Conservation (phyloP, 2,329 filamentous ascomycete species). For the Juglanconis juglandina region DNA sequence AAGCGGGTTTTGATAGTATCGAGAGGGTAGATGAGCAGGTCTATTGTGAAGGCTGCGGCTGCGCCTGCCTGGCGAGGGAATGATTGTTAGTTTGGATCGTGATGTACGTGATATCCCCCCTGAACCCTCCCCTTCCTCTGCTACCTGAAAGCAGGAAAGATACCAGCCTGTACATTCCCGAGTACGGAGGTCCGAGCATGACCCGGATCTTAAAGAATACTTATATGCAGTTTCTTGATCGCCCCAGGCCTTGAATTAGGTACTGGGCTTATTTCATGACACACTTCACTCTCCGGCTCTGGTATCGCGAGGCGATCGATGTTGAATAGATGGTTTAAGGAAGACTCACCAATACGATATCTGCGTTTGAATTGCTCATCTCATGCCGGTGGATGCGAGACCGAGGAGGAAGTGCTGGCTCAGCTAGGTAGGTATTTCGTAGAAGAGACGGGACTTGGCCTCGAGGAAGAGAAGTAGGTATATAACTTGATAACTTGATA, state of each 20-base stretch:
- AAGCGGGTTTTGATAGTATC: constrained; percentile 87
- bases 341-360: constrained; percentile 15
- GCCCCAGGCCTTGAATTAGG: no score
- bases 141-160: no score
- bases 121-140: neutral
- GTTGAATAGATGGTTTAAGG: neutral
- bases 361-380: constrained; percentile 18
- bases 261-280: neutral
- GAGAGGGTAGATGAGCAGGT: constrained; percentile 80
- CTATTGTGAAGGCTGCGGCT: constrained; percentile 79
- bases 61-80: constrained; percentile 65
- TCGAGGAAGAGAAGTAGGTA: no score
- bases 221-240: no score
- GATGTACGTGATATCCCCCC: neutral
- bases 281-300: neutral
- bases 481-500: no score
- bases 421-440: no score
- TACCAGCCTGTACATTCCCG: no score
- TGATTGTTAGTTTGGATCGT: neutral
- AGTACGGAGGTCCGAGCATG: no score
- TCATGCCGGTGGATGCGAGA: neutral
- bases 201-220: no score
- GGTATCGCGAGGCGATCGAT: neutral
- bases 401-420: no score
- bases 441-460: no score